Evolutionary conservation across 2,329 filamentous ascomycete genomes (phyloP), one percentile per base, ranked within the genome.

Genomic region (Magnaporthiopsis poae): DNA sequence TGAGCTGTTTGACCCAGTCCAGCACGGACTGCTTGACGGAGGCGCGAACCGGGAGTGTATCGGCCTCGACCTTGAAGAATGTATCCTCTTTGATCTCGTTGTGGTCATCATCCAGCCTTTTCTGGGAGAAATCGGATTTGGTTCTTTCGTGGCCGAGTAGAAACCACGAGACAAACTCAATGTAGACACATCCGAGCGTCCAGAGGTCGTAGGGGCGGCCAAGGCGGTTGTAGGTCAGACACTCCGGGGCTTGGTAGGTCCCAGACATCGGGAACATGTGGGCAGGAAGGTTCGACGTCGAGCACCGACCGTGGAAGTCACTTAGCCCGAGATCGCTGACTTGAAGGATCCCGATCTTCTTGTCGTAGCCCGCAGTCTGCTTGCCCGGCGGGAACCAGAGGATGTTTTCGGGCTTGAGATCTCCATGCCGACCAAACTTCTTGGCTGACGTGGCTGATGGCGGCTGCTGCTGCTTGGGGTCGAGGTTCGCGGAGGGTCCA

Each of bases 151-250:
- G 21, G 21, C 46, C 46, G 3, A 56, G 3, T 7, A 66, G 27
- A 29, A 65, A 33, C 64, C 64, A 67, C 3, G 64, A 70, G 3
- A 68, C 56, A 21, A 71, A 70, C 64, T 72, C 68, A 1, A 71
- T 63, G 52, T 67, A 71, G 4, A 71, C 62, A 25, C 69, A 71
- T 4, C 69, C 71, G 18, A 72, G 65, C 1, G 69, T 67, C 70
- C 70, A 72, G 8, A 71, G 69, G 25, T 72, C 71, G 39, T 68
- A 72, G 21, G 65, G 61, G 11, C 64, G 60, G 18, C 21, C 21
- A 21, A 56, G 46, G 3, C 0, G 9, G 0, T 25, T 21, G n/a
- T 5, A 56, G 8, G 9, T 56, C 2, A 56, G 46, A 25, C 21
- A 56, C 46, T 56, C 46, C 0, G 46, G 46, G n/a, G 46, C 46